A percentile compares a stretch with the other conserved stretches of the same genome.
phyloP scores from a whole-genome alignment of 2,329 filamentous ascomycete genomes.

The Alternaria triticina region DNA sequence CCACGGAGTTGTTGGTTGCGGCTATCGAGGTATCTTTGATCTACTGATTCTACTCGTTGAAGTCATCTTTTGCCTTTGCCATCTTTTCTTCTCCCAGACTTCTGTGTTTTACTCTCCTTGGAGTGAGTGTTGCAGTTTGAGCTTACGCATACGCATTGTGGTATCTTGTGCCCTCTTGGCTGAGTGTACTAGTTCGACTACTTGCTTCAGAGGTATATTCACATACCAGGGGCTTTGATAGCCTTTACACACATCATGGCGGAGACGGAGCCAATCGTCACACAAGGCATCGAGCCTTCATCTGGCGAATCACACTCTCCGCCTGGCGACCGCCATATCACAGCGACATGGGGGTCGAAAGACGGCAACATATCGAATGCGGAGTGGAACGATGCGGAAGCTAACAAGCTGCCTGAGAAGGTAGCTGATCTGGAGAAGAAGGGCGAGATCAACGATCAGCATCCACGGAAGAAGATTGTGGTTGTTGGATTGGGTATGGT shows the following conservation, averaged over 20 bases:
- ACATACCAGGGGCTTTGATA: neutral
- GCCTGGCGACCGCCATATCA: slow-evolving; percentile 24
- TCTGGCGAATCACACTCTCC: slow-evolving; percentile 42
- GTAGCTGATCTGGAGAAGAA: slow-evolving; percentile 40
- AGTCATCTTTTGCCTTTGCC: neutral
- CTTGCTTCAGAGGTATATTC: neutral
- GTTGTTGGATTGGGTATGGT: slow-evolving; percentile 93
- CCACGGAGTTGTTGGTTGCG: slow-evolving; percentile 14
- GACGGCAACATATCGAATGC: slow-evolving; percentile 51
- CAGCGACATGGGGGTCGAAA: slow-evolving; percentile 37
- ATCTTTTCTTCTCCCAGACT: neutral
- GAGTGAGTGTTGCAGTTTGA: neutral
- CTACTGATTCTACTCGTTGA: neutral
- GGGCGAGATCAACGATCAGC: slow-evolving; percentile 35
- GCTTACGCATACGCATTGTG: neutral
- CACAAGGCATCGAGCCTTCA: slow-evolving; percentile 41
- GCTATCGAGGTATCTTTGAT: neutral
- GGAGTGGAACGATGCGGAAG: slow-evolving; percentile 55
- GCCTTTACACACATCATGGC: slow-evolving; percentile 17
- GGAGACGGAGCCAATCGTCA: slow-evolving; percentile 35
- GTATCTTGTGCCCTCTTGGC: slow-evolving; percentile 1
- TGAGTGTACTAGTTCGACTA: neutral
- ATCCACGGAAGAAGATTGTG: slow-evolving; percentile 69
- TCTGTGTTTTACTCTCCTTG: neutral
- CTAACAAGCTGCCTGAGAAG: slow-evolving; percentile 54